Evolutionary conservation across 306 rosid genomes (phyloP), one percentile per base, ranked within the genome.

Genomic region (Quercus parvula): DNA sequence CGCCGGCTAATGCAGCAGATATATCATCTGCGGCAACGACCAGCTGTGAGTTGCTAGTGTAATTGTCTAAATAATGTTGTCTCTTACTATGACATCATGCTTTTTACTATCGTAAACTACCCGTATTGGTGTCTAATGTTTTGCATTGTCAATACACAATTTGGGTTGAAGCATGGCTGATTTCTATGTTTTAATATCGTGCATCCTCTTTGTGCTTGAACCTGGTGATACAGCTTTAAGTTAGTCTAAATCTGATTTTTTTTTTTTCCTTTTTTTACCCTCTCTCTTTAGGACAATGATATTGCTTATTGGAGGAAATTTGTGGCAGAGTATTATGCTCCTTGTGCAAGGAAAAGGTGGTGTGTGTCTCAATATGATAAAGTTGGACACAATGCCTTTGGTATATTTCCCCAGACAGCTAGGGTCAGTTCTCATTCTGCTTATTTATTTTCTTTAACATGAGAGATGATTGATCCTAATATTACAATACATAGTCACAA

Each of bases 1-100:
- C 80, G 79, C 57, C 80, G 86, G 70, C 76, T 87, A 61, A 84
- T 82, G 88, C 83, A 87, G 86, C 84, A 81, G 64, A 64, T 84
- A 10, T 74, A 79, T 85, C 80, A 79, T 76, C 77, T 62, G 56
- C 88, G 79, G 68, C 78, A 62, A 44, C 81, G 86, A 41, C 90
- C 90, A 56, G 67, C 74, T 55, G 90, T 87, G 25, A 81, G 88
- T 81, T 66, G 44, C 35, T 57, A 4, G 41, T 46, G 56, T 63
- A 5, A 52, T 22, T 54, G 54, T 56, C 35, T 14, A 19, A 14
- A 33, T 56, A 59, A 59, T 10, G 66, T 24, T 59, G 27, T 59
- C 12, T 59, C 15, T 24, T 24, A 11, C 27, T 20, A 1, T 59
- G 25, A 11, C 24, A 19, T 56, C 6, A 41, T 62, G 17, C 15